Percentiles rank a stretch among this genome's conserved stretches.
Conservation (phyloP, 169 alveolate species). For the Cyclospora cayetanensis region DNA sequence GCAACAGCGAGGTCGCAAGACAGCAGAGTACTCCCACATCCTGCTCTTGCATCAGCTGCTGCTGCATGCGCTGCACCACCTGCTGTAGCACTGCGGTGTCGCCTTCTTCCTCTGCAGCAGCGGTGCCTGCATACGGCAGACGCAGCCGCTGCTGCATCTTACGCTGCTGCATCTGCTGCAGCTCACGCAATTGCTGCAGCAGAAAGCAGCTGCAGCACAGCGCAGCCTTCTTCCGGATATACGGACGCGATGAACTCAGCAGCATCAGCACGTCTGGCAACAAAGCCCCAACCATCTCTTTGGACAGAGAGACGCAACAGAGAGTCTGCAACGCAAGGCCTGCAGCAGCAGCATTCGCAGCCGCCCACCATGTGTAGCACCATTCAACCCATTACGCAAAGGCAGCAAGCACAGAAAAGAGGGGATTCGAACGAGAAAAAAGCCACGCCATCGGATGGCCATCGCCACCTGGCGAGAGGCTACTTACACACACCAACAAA, state of each 20-base stretch:
- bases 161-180: not conserved
- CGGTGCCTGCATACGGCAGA: not conserved
- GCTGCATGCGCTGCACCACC: constrained; percentile 44
- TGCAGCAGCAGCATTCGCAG: not conserved
- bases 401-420: too few species aligned
- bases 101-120: not conserved
- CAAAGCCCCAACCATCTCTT: constrained; percentile 41
- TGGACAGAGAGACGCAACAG: constrained; percentile 16
- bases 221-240: constrained; percentile 72
- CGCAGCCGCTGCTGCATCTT: constrained; percentile 28
- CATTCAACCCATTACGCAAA: too few species aligned
- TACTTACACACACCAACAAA: too few species aligned
- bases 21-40: constrained; percentile 75
- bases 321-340: constrained; percentile 64
- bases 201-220: constrained; percentile 70
- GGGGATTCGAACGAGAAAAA: too few species aligned
- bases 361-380: too few species aligned
- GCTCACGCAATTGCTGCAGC: constrained; percentile 20
- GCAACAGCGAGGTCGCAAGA: constrained; percentile 71
- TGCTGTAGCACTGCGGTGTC: not conserved
- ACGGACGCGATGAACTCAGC: constrained; percentile 57
- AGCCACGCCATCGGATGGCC: too few species aligned
- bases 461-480: too few species aligned
- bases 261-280: constrained; percentile 56
- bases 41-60: constrained; percentile 69